Evolutionary conservation across 2,329 filamentous ascomycete genomes (phyloP).

Genomic region (Sclerotinia trifoliorum): DNA sequence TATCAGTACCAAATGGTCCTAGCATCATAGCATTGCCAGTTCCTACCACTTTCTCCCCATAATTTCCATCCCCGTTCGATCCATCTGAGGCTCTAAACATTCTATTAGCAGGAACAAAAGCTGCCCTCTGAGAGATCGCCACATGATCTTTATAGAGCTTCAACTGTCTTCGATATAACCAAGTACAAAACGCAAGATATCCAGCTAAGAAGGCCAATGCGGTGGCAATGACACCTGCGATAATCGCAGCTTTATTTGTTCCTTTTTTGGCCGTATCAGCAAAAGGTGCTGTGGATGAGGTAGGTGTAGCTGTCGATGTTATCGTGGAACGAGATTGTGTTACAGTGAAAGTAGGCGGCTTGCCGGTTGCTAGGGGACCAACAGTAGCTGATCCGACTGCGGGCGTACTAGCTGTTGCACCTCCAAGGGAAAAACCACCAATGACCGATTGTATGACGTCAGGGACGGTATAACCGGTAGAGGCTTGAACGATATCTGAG

Average conservation of each 20-base stretch:
- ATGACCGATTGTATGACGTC: constrained; percentile 60
- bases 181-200: constrained; percentile 70
- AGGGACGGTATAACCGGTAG: constrained; percentile 67
- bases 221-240: constrained; percentile 60
- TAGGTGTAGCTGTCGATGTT: constrained; percentile 46
- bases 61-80: constrained; percentile 4
- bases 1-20: constrained; percentile 35
- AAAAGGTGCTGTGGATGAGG: constrained; percentile 35
- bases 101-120: constrained; percentile 36
- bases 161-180: constrained; percentile 71
- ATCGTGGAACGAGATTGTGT: constrained; percentile 57
- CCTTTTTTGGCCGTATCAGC: constrained; percentile 24
- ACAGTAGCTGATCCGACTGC: constrained; percentile 59
- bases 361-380: constrained; percentile 70
- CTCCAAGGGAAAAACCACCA: constrained; percentile 58
- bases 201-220: constrained; percentile 58
- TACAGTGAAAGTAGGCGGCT: constrained; percentile 66
- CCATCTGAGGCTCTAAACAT: constrained; percentile 7
- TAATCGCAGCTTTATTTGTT: constrained; percentile 46
- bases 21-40: constrained; percentile 25
- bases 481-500: constrained; percentile 51
- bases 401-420: constrained; percentile 65
- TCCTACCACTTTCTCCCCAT: not conserved
- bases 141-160: constrained; percentile 68
- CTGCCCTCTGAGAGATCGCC: constrained; percentile 60